A percentile compares a stretch with the other conserved stretches of the same genome.
Conservation (phyloP, 805 yeast species). For the Ogataea pini region DNA sequence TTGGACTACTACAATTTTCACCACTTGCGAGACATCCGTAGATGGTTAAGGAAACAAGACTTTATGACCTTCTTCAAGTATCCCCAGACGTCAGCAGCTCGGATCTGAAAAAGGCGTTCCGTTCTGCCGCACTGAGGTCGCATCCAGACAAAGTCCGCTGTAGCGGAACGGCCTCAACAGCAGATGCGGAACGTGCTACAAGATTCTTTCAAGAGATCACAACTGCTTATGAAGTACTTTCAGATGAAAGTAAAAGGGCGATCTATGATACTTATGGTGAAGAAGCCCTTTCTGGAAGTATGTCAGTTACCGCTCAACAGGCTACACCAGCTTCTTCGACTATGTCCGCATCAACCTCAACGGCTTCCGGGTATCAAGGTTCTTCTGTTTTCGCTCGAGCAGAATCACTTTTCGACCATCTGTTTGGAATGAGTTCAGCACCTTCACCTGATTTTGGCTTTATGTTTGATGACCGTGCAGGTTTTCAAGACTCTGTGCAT, state of each 20-base stretch:
- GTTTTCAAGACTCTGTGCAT: slow-evolving; percentile 8
- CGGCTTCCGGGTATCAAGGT: background rate
- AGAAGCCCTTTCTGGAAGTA: slow-evolving; percentile 46
- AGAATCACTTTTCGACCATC: slow-evolving; percentile 32
- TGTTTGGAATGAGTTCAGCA: slow-evolving; percentile 28
- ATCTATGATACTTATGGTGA: slow-evolving; percentile 89
- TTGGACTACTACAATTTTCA: background rate
- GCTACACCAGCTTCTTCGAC: background rate
- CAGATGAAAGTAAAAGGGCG: slow-evolving; percentile 77
- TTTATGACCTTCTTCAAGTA: slow-evolving; percentile 74
- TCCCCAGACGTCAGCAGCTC: slow-evolving; percentile 59
- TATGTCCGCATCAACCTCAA: slow-evolving; percentile 35
- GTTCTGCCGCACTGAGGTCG: slow-evolving; percentile 72
- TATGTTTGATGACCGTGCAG: slow-evolving; percentile 4
- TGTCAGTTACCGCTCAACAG: background rate
- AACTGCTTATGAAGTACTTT: slow-evolving; percentile 90
- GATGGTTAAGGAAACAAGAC: slow-evolving; percentile 71
- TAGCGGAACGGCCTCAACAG: slow-evolving; percentile 58
- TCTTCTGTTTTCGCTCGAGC: slow-evolving; percentile 21
- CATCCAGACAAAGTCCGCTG: slow-evolving; percentile 98
- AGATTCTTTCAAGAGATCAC: slow-evolving; percentile 95
- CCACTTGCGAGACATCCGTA: slow-evolving; percentile 3
- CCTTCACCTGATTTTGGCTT: slow-evolving; percentile 8
- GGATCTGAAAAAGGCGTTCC: slow-evolving; percentile 82
- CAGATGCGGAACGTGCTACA: slow-evolving; percentile 60